phyloP scores from a whole-genome alignment of 495 filamentous ascomycete genomes.

The Clohesyomyces aquaticus region DNA sequence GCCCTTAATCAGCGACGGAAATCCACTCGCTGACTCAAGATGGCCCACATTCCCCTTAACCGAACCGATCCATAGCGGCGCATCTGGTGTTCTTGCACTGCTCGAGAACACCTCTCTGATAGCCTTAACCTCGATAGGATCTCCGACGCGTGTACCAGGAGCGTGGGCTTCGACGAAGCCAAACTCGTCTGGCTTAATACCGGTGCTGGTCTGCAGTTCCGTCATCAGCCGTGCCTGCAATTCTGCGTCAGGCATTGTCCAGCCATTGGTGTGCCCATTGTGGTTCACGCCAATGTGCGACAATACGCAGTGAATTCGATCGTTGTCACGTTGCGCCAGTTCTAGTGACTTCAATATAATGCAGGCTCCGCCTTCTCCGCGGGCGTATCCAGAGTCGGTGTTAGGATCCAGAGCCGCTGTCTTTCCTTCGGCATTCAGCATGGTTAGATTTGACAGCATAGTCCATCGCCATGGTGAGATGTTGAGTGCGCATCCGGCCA shows the following conservation, averaged over 20 bases:
- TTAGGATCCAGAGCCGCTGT: neutral
- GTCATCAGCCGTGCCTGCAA: neutral
- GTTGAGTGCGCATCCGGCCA: neutral
- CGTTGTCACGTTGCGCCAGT: neutral
- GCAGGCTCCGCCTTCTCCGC: neutral
- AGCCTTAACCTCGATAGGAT: neutral
- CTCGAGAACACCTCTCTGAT: neutral
- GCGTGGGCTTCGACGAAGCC: neutral
- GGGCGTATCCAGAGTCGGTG: neutral
- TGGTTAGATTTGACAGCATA: neutral
- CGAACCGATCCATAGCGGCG: neutral
- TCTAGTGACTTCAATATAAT: conserved; percentile 1
- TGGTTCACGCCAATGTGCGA: neutral
- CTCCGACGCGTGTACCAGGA: neutral
- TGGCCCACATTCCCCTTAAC: neutral
- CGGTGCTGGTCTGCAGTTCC: neutral
- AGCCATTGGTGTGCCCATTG: neutral
- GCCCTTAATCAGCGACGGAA: neutral
- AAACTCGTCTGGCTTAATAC: neutral
- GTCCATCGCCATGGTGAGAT: neutral
- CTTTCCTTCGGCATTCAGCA: neutral
- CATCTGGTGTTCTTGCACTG: neutral
- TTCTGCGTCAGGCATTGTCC: neutral
- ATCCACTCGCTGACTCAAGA: neutral
- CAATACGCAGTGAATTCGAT: neutral